Evolutionary conservation across 208 protist species (phyloP).

Genomic region (Leishmania lainsoni): DNA sequence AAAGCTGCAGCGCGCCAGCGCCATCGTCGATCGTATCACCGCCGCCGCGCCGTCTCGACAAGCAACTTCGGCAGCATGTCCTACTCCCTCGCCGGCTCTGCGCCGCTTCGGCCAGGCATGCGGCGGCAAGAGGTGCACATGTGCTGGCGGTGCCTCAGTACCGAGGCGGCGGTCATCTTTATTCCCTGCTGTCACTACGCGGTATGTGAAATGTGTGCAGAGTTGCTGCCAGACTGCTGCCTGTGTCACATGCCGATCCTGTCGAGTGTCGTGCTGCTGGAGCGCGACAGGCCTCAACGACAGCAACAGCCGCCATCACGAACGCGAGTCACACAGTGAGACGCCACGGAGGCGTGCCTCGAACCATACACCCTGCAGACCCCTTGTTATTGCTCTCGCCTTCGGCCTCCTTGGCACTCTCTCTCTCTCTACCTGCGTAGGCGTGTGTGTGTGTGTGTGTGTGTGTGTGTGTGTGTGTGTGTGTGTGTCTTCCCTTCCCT

Average conservation of each 20-base stretch:
- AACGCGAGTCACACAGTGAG: not conserved
- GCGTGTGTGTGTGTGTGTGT: not conserved
- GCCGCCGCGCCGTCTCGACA: slow-evolving; percentile 38
- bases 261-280: slow-evolving; percentile 47
- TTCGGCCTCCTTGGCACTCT: not conserved
- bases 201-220: slow-evolving; percentile 53
- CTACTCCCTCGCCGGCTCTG: slow-evolving; percentile 48
- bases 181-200: slow-evolving; percentile 76
- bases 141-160: slow-evolving; percentile 75
- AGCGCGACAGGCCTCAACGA: slow-evolving; percentile 6
- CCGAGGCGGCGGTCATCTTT: slow-evolving; percentile 64
- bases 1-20: slow-evolving; percentile 17
- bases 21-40: slow-evolving; percentile 19
- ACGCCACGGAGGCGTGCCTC: not conserved
- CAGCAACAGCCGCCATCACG: slow-evolving; percentile 7
- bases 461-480: not conserved
- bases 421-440: not conserved
- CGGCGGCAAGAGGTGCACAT: slow-evolving; percentile 64
- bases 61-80: slow-evolving; percentile 48
- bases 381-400: not conserved
- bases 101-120: slow-evolving; percentile 37
- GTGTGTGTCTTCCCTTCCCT: not conserved
- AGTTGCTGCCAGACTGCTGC: slow-evolving; percentile 49
- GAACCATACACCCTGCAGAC: not conserved
- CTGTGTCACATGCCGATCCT: slow-evolving; percentile 55